Conservation (phyloP, 2,329 filamentous ascomycete genomes). For the Fusarium robinianum region DNA sequence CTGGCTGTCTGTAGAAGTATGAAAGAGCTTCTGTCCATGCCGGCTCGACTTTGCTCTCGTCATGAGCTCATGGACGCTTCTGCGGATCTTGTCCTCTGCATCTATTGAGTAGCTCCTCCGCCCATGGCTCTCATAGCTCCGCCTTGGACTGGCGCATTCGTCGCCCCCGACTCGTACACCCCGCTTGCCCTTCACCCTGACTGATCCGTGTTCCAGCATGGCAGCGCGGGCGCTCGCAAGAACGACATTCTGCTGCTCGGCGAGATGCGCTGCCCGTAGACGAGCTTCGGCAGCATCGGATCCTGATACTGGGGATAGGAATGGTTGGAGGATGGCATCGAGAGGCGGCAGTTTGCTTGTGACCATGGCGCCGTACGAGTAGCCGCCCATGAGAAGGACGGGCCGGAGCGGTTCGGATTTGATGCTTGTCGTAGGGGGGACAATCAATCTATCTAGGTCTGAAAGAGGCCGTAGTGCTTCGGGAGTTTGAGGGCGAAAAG, state of each 20-base stretch:
- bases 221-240: slow-evolving; percentile 44
- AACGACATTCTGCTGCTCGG: slow-evolving; percentile 62
- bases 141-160: slow-evolving; percentile 48
- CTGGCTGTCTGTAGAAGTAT: slow-evolving; percentile 5
- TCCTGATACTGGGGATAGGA: slow-evolving; percentile 56
- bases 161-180: slow-evolving; percentile 57
- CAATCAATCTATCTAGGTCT: slow-evolving; percentile 6
- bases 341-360: slow-evolving; percentile 72
- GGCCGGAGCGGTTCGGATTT: slow-evolving; percentile 25
- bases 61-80: slow-evolving; percentile 54
- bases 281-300: slow-evolving; percentile 71
- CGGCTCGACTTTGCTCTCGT: slow-evolving; percentile 43
- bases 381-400: slow-evolving; percentile 70
- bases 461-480: slow-evolving; percentile 13
- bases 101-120: slow-evolving; percentile 48
- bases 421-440: slow-evolving; percentile 2
- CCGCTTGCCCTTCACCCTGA: slow-evolving; percentile 36
- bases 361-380: slow-evolving; percentile 89
- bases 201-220: slow-evolving; percentile 34
- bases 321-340: slow-evolving; percentile 61
- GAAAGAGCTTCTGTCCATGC: slow-evolving; percentile 24
- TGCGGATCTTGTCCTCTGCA: slow-evolving; percentile 53
- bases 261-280: slow-evolving; percentile 69
- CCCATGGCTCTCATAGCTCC: slow-evolving; percentile 44
- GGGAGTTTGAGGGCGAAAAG: slow-evolving; percentile 35